Base-by-base conservation (phyloP, 2,329 filamentous ascomycete genomes). In the Thielaviopsis euricoi region DNA sequence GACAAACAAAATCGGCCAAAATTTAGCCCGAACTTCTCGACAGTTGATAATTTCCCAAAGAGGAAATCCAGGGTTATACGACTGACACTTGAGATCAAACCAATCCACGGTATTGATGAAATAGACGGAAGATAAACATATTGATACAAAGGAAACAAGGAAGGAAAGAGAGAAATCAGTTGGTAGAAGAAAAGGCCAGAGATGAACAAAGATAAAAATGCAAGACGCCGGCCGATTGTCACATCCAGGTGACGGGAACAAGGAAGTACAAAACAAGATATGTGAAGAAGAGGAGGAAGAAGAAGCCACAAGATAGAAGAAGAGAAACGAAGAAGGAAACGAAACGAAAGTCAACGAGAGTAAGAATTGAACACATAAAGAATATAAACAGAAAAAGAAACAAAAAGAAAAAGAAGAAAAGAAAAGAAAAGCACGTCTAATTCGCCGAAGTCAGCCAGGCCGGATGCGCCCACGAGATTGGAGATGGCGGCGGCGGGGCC, bases 401-500 rank as follows among this genome's bases (percentile, higher is more conserved):
- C 6, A 23, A 21, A 52, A 17, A 12, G 7, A 21, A 23, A 21
- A 52, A 17, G n/a, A 17, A 21, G 12, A 19, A 2, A 25, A 17
- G 26, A 17, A 25, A 26, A 29, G 19, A 52, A 21, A n/a, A 7
- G 6, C 21, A 26, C 17, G 50, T 52, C 22, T 25, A 25, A 9
- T 52, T 22, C 13, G 21, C 21, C 7, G 43, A 19, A 48, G 17
- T 21, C n/a, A 48, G 5, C 50, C 50, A 52, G 23, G 17, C 29
- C 10, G 77, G 73, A 59, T 82, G 78, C 23, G 71, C 68, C 65
- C 82, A 83, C 69, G 77, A 78, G 65, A 84, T 78, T 7, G 81
- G 81, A 63, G 78, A 82, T 13, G 81, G 80, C 21, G 81, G 81
- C 13, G 81, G 81, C 48, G 81, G 78, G 15, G 81, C 80, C n/a